Evolutionary conservation across 345 rosid species (phyloP).

Genomic region (Aegle marmelos): DNA sequence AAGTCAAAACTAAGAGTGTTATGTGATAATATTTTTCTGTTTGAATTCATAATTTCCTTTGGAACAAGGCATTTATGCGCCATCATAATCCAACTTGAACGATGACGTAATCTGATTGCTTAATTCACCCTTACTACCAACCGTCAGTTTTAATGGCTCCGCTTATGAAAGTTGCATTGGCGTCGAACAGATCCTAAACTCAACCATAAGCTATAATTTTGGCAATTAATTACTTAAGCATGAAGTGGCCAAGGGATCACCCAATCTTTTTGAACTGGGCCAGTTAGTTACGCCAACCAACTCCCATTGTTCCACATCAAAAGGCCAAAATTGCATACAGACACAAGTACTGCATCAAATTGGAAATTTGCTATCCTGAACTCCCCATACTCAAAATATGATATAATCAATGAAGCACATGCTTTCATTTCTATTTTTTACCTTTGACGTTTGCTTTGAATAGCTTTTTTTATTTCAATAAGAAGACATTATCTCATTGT

Average conservation of each 20-base stretch:
- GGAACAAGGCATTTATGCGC: neutral
- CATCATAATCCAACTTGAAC: conserved; percentile 1
- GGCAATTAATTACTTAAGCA: neutral
- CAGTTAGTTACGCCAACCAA: conserved; percentile 8
- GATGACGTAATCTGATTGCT: neutral
- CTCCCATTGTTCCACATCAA: too few relatives aligned
- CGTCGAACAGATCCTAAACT: neutral
- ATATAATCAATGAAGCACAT: neutral
- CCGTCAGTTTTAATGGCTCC: neutral
- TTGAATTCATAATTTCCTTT: conserved; percentile 15
- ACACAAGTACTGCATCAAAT: neutral
- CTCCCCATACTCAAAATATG: neutral
- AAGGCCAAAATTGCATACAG: neutral
- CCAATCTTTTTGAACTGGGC: neutral
- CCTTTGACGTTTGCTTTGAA: neutral
- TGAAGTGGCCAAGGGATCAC: neutral
- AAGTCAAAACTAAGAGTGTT: conserved; percentile 26
- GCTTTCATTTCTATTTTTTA: neutral
- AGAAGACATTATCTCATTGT: neutral
- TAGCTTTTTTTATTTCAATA: conserved; percentile 3
- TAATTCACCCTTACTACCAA: too few relatives aligned
- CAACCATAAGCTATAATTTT: neutral
- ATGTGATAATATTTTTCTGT: conserved; percentile 6
- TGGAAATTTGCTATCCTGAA: neutral
- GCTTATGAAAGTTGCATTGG: neutral